A percentile compares a stretch with the other conserved stretches of the same genome.
Conservation (phyloP, 306 rosid genomes). For the Lablab purpureus region DNA sequence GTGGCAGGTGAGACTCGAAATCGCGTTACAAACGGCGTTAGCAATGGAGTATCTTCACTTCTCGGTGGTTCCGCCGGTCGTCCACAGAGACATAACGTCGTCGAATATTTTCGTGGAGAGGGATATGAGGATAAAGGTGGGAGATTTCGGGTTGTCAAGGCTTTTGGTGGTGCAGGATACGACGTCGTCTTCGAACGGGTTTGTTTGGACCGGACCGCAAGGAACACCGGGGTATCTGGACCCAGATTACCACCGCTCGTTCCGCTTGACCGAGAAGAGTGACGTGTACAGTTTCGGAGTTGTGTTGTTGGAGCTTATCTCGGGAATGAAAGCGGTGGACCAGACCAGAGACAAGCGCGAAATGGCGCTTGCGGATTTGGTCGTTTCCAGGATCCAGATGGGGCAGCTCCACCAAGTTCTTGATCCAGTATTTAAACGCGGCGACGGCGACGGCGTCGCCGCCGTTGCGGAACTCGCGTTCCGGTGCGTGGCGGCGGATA, state of each 20-base stretch:
- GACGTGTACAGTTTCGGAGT: constrained; percentile 98
- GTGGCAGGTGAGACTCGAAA: constrained; percentile 79
- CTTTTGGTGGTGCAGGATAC: constrained; percentile 66
- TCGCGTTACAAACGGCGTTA: constrained; percentile 83
- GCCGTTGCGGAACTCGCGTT: constrained; percentile 90
- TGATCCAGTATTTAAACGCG: constrained; percentile 64
- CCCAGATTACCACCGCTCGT: constrained; percentile 93
- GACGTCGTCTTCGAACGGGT: constrained; percentile 61
- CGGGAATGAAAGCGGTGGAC: constrained; percentile 86
- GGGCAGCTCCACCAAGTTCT: constrained; percentile 79
- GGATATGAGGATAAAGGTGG: constrained; percentile 91
- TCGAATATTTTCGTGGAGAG: constrained; percentile 81
- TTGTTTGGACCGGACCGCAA: constrained; percentile 95
- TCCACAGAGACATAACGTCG: constrained; percentile 92
- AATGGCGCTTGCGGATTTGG: constrained; percentile 83
- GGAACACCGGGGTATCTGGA: constrained; percentile 97
- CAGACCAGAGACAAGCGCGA: constrained; percentile 78
- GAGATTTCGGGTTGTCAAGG: constrained; percentile 95
- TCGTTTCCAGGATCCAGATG: constrained; percentile 84
- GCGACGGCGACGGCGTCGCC: constrained; percentile 46
- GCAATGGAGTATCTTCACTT: constrained; percentile 96
- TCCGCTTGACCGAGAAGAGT: constrained; percentile 91
- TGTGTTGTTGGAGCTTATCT: constrained; percentile 74
- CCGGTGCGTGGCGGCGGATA: constrained; percentile 92
- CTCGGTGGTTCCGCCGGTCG: constrained; percentile 78